These are phyloP conservation scores for Fraxinus latifolia DNA, from an alignment of 305 asterid genomes.

Conservation along the genomic window DNA sequence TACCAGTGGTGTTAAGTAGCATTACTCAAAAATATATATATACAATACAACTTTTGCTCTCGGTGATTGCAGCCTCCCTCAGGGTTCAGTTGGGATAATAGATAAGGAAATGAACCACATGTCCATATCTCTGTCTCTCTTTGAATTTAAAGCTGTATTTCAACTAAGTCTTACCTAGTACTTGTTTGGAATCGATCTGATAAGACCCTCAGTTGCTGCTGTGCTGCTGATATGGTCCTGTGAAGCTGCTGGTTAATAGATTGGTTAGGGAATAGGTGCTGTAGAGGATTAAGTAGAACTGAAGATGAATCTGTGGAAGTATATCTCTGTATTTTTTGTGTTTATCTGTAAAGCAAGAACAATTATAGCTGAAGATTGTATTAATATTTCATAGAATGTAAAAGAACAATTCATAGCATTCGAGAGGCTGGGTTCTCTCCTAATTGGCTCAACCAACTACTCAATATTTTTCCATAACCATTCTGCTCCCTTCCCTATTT, in stretches of 20 bases:
- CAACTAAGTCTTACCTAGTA: neutral
- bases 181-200: neutral
- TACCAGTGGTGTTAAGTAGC: too few species aligned
- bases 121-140: neutral
- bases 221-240: too few species aligned
- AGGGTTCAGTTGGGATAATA: neutral
- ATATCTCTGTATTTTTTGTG: neutral
- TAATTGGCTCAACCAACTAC: neutral
- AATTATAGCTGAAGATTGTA: neutral
- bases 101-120: neutral
- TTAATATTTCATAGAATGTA: too few species aligned
- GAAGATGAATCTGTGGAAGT: neutral
- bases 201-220: too few species aligned
- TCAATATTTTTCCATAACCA: neutral
- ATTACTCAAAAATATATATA: too few species aligned
- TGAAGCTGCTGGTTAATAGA: neutral
- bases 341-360: neutral
- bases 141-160: neutral
- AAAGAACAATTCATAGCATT: too few species aligned
- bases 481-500: neutral
- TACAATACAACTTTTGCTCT: neutral
- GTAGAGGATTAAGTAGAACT: neutral
- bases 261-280: neutral
- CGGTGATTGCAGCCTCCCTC: neutral
- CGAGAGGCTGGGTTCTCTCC: neutral